Evolutionary conservation across 495 filamentous ascomycete species (phyloP), one percentile per base, ranked within the genome.

Genomic region (Penicillium soppii): DNA sequence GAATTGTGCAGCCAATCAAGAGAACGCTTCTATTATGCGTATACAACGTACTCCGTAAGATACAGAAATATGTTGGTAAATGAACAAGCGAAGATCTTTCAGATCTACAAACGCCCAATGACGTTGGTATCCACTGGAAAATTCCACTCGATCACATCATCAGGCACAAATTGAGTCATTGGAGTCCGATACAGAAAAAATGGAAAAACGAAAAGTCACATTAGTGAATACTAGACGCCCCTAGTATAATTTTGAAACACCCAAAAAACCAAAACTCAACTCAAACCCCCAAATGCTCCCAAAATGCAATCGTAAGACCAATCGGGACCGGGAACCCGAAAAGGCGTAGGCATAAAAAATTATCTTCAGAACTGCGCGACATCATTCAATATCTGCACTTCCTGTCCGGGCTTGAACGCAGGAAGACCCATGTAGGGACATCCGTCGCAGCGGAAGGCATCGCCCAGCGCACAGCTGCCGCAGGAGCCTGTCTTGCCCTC

Each of bases 401-500:
- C 90, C 76, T 98, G 91, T 3, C 94, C 95, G 4, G 89, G 90
- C 79, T 96, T 96, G 73, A 98, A 98, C 6, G 94, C 86, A 2
- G 95, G 94, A 45, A 97, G 74, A 7, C 94, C 95, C 54, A 95
- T 83, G 70, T 96, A 97, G 1, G 92, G 92, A 65, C 94, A 97
- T 2, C 89, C 88, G 49, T 80, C 78, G 59, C 71, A 80, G 8
- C 76, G 65, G 59, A 74, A 77, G 13, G 67, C 67, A 71, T 98
- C 94, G 20, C 94, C 94, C 9, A 98, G 74, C 23, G 90, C 87
- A 65, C 94, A 97, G 65, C 88, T 96, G 3, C 90, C 90, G 66
- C 94, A 98, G 8, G 86, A 91, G 7, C 95, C 92, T 0, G 90
- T 87, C 74, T 96, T 97, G 44, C 95, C 94, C 62, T 92, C 79